These are phyloP conservation scores for Jamesozyma jinghongensis DNA, from an alignment of 805 yeast species.

Conservation along the genomic window DNA sequence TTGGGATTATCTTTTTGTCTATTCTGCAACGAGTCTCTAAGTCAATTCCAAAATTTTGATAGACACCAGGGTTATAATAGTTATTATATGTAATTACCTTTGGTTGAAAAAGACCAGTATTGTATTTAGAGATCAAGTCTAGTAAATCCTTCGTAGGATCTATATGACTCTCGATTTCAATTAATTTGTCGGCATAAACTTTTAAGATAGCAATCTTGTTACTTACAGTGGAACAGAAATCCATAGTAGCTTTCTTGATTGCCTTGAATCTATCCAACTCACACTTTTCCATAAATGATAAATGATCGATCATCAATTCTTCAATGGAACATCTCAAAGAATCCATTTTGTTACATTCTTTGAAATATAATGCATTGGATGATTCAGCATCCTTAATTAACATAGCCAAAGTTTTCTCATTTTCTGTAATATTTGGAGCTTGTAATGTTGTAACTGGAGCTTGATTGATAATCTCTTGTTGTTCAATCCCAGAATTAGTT, in stretches of 20 bases:
- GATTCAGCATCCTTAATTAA: constrained; percentile 48
- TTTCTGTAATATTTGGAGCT: constrained; percentile 16
- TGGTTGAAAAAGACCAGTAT: constrained; percentile 70
- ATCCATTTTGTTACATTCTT: constrained; percentile 52
- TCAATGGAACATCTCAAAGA: constrained; percentile 62
- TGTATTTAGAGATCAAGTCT: constrained; percentile 54
- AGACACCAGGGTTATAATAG: constrained; percentile 59
- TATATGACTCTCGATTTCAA: constrained; percentile 60
- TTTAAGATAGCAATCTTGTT: constrained; percentile 51
- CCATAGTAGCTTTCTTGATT: constrained; percentile 63
- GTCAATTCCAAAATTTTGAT: constrained; percentile 74
- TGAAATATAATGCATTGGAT: constrained; percentile 49
- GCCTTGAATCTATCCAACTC: constrained; percentile 72
- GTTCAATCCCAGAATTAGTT: neutral
- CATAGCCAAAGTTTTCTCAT: constrained; percentile 41
- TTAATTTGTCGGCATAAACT: constrained; percentile 48
- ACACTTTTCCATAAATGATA: constrained; percentile 71
- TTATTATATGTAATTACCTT: constrained; percentile 67
- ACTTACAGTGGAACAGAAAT: constrained; percentile 58
- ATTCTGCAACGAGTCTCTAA: constrained; percentile 59
- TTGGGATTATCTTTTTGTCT: constrained; percentile 66
- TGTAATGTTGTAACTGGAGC: neutral
- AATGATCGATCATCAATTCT: constrained; percentile 61
- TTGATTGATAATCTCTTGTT: neutral
- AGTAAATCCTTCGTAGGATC: constrained; percentile 62